A percentile compares a stretch with the other conserved stretches of the same genome.
Evolutionary conservation across 805 yeast genomes (phyloP).

Genomic region (Osmozyma mogii): DNA sequence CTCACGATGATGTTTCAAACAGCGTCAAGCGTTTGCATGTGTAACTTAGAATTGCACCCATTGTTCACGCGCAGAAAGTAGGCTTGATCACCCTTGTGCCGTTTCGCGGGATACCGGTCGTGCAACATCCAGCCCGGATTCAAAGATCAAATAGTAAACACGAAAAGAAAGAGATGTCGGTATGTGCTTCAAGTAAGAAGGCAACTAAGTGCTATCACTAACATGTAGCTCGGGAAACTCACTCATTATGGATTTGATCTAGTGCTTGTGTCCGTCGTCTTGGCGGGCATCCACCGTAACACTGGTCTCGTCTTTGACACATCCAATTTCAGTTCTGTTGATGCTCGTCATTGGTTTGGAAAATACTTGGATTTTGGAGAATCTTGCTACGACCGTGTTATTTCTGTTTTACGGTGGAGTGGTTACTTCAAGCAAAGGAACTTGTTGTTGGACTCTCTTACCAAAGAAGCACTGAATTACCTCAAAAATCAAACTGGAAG

Average conservation of each 20-base stretch:
- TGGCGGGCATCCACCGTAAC: constrained; percentile 80
- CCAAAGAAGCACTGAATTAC: constrained; percentile 21
- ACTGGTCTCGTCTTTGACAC: constrained; percentile 65
- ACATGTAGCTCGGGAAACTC: constrained; percentile 50
- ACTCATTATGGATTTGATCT: constrained; percentile 73
- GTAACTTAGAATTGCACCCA: too few relatives aligned
- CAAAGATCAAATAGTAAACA: too few relatives aligned
- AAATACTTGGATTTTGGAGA: constrained; percentile 58
- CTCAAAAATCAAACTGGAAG: constrained; percentile 18
- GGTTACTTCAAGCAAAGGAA: constrained; percentile 44
- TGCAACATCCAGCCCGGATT: too few relatives aligned
- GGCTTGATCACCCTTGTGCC: too few relatives aligned
- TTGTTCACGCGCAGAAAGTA: too few relatives aligned
- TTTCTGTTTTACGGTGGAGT: constrained; percentile 37
- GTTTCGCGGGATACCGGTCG: too few relatives aligned
- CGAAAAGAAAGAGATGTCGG: too few relatives aligned
- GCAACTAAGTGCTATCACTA: too few relatives aligned
- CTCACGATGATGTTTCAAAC: constrained; percentile 39
- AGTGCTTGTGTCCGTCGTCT: constrained; percentile 66
- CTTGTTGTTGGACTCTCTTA: constrained; percentile 27
- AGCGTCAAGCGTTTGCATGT: constrained; percentile 36
- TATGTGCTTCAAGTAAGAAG: too few relatives aligned
- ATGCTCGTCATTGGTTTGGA: constrained; percentile 40
- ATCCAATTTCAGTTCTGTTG: constrained; percentile 38
- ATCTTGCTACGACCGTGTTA: constrained; percentile 41